A percentile compares a stretch with the other conserved stretches of the same genome.
These are phyloP conservation scores for Brassica incana DNA, from an alignment of 345 rosid genomes.

Conservation along the genomic window DNA sequence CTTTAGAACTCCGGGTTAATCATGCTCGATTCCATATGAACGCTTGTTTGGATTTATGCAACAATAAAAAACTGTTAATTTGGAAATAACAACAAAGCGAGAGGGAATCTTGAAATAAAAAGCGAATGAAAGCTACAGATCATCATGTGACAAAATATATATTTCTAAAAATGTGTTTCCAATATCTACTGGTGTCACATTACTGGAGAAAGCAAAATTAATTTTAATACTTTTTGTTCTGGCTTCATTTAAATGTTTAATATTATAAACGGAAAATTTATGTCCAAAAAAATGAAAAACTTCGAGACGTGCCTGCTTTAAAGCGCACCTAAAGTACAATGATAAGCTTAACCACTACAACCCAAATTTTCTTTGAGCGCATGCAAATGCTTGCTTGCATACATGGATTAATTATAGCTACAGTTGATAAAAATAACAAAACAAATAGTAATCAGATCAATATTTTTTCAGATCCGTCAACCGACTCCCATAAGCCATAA, in stretches of 20 bases:
- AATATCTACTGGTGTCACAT: neutral
- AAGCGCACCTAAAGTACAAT: neutral
- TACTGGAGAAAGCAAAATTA: neutral
- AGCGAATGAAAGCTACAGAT: neutral
- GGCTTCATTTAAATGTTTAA: neutral
- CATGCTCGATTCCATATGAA: neutral
- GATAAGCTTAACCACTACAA: neutral
- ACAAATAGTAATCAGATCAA: too few species aligned
- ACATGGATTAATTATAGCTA: too few species aligned
- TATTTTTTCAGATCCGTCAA: too few species aligned
- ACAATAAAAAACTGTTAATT: too few species aligned
- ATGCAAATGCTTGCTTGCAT: neutral
- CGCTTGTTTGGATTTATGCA: neutral
- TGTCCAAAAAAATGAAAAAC: neutral
- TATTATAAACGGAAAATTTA: too few species aligned
- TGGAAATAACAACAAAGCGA: neutral
- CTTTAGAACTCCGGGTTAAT: too few species aligned
- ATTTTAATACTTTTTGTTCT: neutral
- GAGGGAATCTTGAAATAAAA: neutral
- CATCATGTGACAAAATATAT: neutral
- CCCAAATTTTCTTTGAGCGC: neutral
- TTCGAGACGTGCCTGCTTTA: neutral
- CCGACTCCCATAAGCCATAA: neutral
- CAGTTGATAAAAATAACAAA: too few species aligned
- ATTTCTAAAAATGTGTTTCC: neutral